A percentile compares a stretch with the other conserved stretches of the same genome.
phyloP scores from a whole-genome alignment of 2,329 filamentous ascomycete species.

The Penicillium frequentans region DNA sequence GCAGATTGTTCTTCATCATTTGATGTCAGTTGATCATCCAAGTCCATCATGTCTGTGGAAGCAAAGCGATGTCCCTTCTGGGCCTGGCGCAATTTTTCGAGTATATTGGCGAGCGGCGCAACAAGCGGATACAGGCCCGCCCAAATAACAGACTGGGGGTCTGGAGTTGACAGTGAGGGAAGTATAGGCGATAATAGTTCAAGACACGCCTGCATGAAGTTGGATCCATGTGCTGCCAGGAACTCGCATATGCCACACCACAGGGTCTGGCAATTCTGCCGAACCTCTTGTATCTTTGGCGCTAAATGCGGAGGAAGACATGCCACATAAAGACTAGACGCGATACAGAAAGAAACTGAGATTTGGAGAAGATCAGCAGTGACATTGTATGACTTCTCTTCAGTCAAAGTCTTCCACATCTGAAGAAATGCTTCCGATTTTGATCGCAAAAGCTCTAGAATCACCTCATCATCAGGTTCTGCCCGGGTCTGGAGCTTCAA shows the following conservation, averaged over 20 bases:
- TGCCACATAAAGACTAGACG: conserved; percentile 38
- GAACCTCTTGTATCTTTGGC: conserved; percentile 30
- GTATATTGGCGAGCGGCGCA: conserved; percentile 28
- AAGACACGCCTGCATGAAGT: conserved; percentile 32
- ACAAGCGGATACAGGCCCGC: conserved; percentile 27
- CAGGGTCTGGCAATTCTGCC: conserved; percentile 27
- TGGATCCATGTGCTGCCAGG: conserved; percentile 27
- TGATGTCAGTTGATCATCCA: conserved; percentile 40
- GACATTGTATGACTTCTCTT: conserved; percentile 47
- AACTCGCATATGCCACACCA: conserved; percentile 39
- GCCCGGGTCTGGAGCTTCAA: conserved; percentile 28
- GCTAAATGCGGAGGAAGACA: conserved; percentile 34
- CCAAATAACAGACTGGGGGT: conserved; percentile 20
- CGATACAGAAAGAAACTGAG: conserved; percentile 50
- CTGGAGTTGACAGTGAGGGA: conserved; percentile 17
- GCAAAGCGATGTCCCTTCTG: conserved; percentile 15
- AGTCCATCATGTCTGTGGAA: conserved; percentile 42
- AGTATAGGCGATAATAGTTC: conserved; percentile 37
- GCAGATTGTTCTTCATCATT: conserved; percentile 23
- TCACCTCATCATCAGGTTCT: conserved; percentile 34
- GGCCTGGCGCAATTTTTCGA: conserved; percentile 29
- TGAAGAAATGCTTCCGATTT: conserved; percentile 49
- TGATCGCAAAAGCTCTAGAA: conserved; percentile 48
- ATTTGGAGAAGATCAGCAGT: conserved; percentile 53
- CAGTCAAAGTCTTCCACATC: conserved; percentile 44